phyloP scores from a whole-genome alignment of 345 rosid genomes.

The Salix dunnii region DNA sequence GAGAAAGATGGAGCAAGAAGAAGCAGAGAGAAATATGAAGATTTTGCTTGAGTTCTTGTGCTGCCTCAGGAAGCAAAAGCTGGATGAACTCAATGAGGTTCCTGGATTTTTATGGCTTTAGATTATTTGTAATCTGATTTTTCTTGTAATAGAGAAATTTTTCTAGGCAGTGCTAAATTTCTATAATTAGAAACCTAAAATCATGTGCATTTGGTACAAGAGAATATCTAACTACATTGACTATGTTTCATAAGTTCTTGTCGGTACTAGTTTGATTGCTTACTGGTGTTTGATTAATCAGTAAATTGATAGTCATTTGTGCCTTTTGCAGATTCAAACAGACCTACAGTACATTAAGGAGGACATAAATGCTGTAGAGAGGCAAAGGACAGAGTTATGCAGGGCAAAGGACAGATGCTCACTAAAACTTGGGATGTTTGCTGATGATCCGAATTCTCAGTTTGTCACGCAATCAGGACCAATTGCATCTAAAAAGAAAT shows the following conservation, averaged over 20 bases:
- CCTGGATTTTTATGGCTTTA: not conserved
- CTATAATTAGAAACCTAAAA: too few species aligned
- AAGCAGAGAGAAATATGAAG: slow-evolving; percentile 40
- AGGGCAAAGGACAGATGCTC: not conserved
- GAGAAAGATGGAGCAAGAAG: slow-evolving; percentile 39
- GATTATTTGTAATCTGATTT: too few species aligned
- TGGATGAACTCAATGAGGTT: slow-evolving; percentile 41
- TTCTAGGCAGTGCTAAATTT: too few species aligned
- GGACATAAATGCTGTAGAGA: slow-evolving; percentile 8
- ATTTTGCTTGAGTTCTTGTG: slow-evolving; percentile 39
- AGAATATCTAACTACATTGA: too few species aligned
- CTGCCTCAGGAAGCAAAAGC: slow-evolving; percentile 38
- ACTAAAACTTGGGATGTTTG: not conserved
- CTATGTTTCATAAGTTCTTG: not conserved
- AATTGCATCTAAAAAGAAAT: slow-evolving; percentile 64
- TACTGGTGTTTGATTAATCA: not conserved
- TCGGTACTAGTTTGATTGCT: not conserved
- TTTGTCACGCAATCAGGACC: slow-evolving; percentile 39
- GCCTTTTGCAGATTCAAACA: slow-evolving; percentile 5
- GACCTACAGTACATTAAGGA: slow-evolving; percentile 6
- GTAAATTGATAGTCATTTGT: not conserved
- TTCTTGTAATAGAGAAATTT: too few species aligned
- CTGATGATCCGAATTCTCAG: slow-evolving; percentile 1
- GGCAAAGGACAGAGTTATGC: not conserved
- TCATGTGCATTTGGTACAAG: too few species aligned